Base-by-base conservation (phyloP, 495 filamentous ascomycete species). In the Zalerion maritima region DNA sequence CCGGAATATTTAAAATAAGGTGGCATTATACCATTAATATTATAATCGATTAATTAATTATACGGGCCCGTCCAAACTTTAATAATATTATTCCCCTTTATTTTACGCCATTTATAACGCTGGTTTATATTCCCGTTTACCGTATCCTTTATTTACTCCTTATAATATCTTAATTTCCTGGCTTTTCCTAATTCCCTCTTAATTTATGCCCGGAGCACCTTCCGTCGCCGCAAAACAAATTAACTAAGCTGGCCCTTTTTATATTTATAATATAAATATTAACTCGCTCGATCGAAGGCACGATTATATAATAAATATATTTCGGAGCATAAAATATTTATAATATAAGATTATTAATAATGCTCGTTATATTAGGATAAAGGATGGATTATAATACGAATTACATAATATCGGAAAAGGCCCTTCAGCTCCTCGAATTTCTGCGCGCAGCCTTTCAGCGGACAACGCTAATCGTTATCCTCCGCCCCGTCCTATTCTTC, bases 81-180 rank as follows among this genome's bases (percentile, higher is more conserved):
- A 23, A 23, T 23, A 11, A 23, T 11, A 23, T 23, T 11, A 23
- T 11, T 11, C 21, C 8, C 21, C 11, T 23, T 11, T 23, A 11
- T 23, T 11, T 23, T 23, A 11, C 21, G 21, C 21, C 21, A 11
- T 23, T 23, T 23, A 11, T 23, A 11, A 23, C 11, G 21, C 21
- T 8, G 21, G 21, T 8, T 11, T 23, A 11, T 8, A 23, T 11
- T 23, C 21, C 11, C 21, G 21, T 23, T n/a, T n/a, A n/a, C n/a
- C n/a, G n/a, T n/a, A n/a, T n/a, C n/a, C n/a, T n/a, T n/a, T n/a
- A n/a, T n/a, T n/a, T n/a, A n/a, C n/a, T n/a, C n/a, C 21, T 23
- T 23, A 11, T 23, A 23, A 23, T 23, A 8, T 23, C 21, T 23
- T 23, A 11, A 23, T 23, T 23, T 23, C 21, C 21, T 23, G 11